Evolutionary conservation across 495 filamentous ascomycete genomes (phyloP).

Genomic region (Thermochaetoides thermophila): DNA sequence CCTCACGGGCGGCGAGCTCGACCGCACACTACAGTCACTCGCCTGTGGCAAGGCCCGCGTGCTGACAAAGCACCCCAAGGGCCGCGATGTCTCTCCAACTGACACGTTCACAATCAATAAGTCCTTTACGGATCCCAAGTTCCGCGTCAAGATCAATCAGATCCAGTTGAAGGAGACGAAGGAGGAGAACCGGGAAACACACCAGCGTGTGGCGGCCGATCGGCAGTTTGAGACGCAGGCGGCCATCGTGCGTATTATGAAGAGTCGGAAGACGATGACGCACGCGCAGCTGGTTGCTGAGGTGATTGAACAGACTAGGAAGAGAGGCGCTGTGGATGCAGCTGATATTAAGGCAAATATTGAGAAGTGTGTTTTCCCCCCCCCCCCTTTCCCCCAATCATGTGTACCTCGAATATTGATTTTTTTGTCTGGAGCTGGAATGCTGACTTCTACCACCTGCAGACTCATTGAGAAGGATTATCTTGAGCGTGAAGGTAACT

Average conservation of each 20-base stretch:
- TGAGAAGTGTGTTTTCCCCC: slow-evolving; percentile 53
- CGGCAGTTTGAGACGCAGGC: slow-evolving; percentile 93
- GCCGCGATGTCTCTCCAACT: slow-evolving; percentile 56
- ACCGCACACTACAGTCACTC: slow-evolving; percentile 83
- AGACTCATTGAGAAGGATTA: slow-evolving; percentile 41
- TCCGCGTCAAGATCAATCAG: slow-evolving; percentile 94
- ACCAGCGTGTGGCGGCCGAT: slow-evolving; percentile 77
- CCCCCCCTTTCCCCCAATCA: not conserved
- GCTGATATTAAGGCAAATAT: slow-evolving; percentile 90
- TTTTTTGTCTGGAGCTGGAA: not conserved
- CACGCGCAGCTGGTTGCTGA: slow-evolving; percentile 71
- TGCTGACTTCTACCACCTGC: too few species aligned
- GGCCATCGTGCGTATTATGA: slow-evolving; percentile 95
- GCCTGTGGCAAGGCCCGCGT: slow-evolving; percentile 81
- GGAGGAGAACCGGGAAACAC: slow-evolving; percentile 79
- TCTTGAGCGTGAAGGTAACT: slow-evolving; percentile 69
- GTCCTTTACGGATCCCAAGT: slow-evolving; percentile 63
- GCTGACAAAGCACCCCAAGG: slow-evolving; percentile 73
- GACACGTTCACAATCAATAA: slow-evolving; percentile 75
- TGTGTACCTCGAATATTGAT: not conserved
- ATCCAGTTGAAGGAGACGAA: slow-evolving; percentile 89
- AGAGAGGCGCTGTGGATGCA: slow-evolving; percentile 66
- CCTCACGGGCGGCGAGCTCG: slow-evolving; percentile 54
- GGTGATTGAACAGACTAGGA: slow-evolving; percentile 78
- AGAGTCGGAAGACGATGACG: slow-evolving; percentile 73